phyloP scores from a whole-genome alignment of 2,329 filamentous ascomycete species.

The Aschersonia sp. region DNA sequence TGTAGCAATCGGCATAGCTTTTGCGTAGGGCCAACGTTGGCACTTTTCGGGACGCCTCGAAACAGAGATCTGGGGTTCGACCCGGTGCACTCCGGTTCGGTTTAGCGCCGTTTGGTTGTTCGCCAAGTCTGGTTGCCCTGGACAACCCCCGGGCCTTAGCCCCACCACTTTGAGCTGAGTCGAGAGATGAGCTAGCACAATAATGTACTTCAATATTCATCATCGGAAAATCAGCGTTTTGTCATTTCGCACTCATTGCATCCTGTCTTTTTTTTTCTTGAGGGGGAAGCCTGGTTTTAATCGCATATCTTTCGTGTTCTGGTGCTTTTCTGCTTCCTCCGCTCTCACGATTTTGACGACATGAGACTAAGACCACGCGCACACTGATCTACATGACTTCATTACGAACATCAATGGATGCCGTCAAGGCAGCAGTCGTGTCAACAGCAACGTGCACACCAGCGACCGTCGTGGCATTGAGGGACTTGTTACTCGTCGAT shows the following conservation, averaged over 20 bases:
- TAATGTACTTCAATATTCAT: not conserved
- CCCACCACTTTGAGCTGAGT: slow-evolving; percentile 3
- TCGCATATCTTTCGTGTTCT: not conserved
- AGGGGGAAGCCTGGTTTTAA: not conserved
- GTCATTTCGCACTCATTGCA: slow-evolving; percentile 9
- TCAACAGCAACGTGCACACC: slow-evolving; percentile 39
- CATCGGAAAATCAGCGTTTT: slow-evolving; percentile 1
- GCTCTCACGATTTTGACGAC: slow-evolving; percentile 11
- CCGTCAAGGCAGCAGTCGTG: slow-evolving; percentile 38
- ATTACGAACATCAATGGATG: slow-evolving; percentile 26
- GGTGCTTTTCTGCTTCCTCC: not conserved
- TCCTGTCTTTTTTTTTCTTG: slow-evolving; percentile 9
- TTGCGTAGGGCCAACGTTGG: too few relatives aligned
- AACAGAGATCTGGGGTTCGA: not conserved
- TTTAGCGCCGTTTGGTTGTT: not conserved
- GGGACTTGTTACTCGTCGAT: slow-evolving; percentile 28
- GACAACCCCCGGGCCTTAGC: slow-evolving; percentile 21
- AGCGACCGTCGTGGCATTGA: slow-evolving; percentile 29
- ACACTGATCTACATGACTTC: slow-evolving; percentile 25
- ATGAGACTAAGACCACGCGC: slow-evolving; percentile 16
- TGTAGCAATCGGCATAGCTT: too few relatives aligned
- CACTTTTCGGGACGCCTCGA: not conserved
- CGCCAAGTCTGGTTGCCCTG: slow-evolving; percentile 16
- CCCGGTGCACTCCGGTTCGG: not conserved
- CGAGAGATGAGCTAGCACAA: not conserved